Base-by-base conservation (phyloP, 2,329 filamentous ascomycete species). In the Zymoseptoria passerinii region DNA sequence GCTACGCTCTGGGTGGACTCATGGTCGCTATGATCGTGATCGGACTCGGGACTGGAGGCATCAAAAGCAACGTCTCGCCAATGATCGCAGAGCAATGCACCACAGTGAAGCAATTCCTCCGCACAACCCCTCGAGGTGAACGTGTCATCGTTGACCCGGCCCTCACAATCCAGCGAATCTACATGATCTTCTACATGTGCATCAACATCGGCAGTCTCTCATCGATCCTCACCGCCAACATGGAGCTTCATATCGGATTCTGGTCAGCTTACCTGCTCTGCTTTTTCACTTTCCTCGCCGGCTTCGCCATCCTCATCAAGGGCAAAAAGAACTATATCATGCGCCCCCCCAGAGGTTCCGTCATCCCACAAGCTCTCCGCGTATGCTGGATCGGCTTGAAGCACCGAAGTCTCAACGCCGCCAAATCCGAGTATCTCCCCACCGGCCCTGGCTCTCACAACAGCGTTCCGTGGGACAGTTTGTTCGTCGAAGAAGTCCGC, bases 401-500 rank as follows among this genome's bases (percentile, higher is more conserved):
- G 20, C 62, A 64, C 48, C 52, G 62, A 44, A 59, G 52, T 23
- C 60, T 67, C 81, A 82, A 89, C 35, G 69, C 77, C 3, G 83
- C 83, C 56, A 88, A 88, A 74, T 87, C 87, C 3, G 87, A 83
- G 69, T 77, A 78, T 49, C 82, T 84, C 58, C 77, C 75, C 28
- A 80, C 88, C 8, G 74, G 78, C 48, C 72, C 71, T 1, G 69
- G 78, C 61, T 83, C 83, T 56, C 87, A 86, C 0, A 40, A 54
- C 0, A 90, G 86, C 86, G 90, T 91, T 85, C 63, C 85, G 0
- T 92, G 90, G 67, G 88, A 92, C 61, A 88, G 92, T 64, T 82
- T 83, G 51, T 92, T 88, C 86, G 88, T 90, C 48, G 85, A 88
- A 4, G 86, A 90, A 68, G 76, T 90, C 48, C 86, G 86, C 73